Conservation (phyloP, 352 stramenopile genomes). For the Globisporangium camurandrum region DNA sequence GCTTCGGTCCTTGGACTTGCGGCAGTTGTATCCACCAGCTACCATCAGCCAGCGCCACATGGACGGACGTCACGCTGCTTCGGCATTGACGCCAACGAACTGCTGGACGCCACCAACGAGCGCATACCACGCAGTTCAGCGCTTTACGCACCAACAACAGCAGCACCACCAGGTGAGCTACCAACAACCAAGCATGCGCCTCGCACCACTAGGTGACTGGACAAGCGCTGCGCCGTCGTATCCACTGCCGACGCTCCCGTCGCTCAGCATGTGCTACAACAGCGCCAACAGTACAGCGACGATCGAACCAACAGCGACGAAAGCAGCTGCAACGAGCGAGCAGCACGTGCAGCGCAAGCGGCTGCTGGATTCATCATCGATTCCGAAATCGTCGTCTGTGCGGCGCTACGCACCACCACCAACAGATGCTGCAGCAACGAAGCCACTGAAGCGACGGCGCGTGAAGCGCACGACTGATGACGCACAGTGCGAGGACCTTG, state of each 20-base stretch:
- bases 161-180: too few species aligned
- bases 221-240: neutral
- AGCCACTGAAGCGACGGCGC: constrained; percentile 8
- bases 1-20: constrained; percentile 16
- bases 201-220: neutral
- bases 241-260: neutral
- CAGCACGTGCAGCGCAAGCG: constrained; percentile 25
- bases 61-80: constrained; percentile 15
- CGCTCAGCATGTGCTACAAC: neutral
- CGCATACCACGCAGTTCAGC: neutral
- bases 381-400: too few species aligned
- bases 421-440: neutral
- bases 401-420: too few species aligned
- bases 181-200: neutral
- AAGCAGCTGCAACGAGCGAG: constrained; percentile 28
- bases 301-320: constrained; percentile 46
- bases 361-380: constrained; percentile 18
- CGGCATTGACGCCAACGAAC: too few species aligned
- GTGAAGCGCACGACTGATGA: constrained; percentile 2
- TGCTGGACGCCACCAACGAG: constrained; percentile 8
- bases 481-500: constrained; percentile 8
- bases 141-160: neutral
- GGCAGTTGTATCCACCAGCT: constrained; percentile 12
- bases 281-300: constrained; percentile 10
- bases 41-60: constrained; percentile 28